Evolutionary conservation across 257 asterid species (phyloP).

Genomic region (Agastache rugosa): DNA sequence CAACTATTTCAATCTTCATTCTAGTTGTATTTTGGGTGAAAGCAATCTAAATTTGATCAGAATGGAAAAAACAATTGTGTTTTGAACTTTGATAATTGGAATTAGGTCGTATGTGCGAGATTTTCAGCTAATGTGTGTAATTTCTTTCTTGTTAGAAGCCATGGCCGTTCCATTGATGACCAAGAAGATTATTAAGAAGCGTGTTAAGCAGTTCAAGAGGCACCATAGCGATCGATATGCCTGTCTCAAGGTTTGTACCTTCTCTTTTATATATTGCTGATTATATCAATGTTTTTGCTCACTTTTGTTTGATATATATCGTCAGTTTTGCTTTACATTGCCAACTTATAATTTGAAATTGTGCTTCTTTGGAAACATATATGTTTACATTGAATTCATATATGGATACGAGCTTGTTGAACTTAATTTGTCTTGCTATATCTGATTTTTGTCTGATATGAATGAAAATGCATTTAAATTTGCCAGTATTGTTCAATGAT

Average conservation of each 20-base stretch:
- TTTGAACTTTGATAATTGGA: neutral
- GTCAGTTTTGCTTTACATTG: neutral
- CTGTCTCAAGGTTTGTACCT: constrained; percentile 50
- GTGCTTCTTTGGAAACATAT: no score
- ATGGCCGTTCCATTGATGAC: constrained; percentile 50
- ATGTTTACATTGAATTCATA: no score
- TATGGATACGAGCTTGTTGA: neutral
- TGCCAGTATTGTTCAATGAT: no score
- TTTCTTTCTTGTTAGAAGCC: constrained; percentile 30
- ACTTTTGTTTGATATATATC: neutral
- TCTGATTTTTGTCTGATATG: neutral
- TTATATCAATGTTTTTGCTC: neutral
- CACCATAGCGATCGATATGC: constrained; percentile 47
- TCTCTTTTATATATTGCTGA: neutral
- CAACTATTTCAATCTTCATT: neutral
- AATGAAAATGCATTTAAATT: neutral
- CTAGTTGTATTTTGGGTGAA: neutral
- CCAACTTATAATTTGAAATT: no score
- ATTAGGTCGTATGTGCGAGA: neutral
- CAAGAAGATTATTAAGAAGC: constrained; percentile 55
- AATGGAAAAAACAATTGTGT: no score
- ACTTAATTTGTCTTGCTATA: neutral
- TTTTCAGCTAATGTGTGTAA: neutral
- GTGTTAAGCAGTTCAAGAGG: constrained; percentile 52
- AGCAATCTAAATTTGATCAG: neutral